Evolutionary conservation across 768 basidiomycete genomes (phyloP), one percentile per base, ranked within the genome.

Genomic region (Suillus discolor): DNA sequence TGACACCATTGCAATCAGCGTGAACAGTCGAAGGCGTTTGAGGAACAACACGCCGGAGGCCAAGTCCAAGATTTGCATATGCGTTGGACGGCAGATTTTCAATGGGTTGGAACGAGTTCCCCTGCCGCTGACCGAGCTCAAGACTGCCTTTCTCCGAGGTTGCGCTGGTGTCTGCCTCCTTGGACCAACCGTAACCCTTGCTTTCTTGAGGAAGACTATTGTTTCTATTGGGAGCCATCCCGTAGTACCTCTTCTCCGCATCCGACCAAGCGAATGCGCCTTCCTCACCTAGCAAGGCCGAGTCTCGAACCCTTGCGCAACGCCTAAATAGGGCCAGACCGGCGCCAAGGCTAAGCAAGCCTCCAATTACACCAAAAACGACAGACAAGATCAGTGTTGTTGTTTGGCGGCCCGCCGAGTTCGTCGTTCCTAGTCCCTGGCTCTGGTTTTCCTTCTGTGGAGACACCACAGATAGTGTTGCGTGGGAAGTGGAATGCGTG

Each of bases 401-500:
- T 68, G 76, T 82, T 60, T 75, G 76, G 65, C 82, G 87, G 3
- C 84, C 80, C 16, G 79, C 74, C 6, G 78, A 74, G 16, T 83
- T 82, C 6, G 82, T 73, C 0, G 78, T 78, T n/a, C 74, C 73
- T 3, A 74, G 72, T n/a, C 68, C 68, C 31, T 55, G 61, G 9
- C 69, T 68, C 44, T 82, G 79, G 67, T 84, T 76, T 76, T 65
- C 80, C 75, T 54, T 73, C 63, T 41, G 80, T 68, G 51, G 82
- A 73, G 64, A 88, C 74, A 62, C 82, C 38, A 93, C 78, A 1
- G 82, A 75, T 20, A 92, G 79, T 63, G 69, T 83, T 1, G 89
- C 81, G 70, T 91, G 89, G 23, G 91, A 93, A 1, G 86, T 90
- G 18, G 91, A 89, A 69, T 88, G 91, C 2, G 88, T 91, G 23